Conservation (phyloP, 2,329 filamentous ascomycete species). For the Metarhizium guizhouense region DNA sequence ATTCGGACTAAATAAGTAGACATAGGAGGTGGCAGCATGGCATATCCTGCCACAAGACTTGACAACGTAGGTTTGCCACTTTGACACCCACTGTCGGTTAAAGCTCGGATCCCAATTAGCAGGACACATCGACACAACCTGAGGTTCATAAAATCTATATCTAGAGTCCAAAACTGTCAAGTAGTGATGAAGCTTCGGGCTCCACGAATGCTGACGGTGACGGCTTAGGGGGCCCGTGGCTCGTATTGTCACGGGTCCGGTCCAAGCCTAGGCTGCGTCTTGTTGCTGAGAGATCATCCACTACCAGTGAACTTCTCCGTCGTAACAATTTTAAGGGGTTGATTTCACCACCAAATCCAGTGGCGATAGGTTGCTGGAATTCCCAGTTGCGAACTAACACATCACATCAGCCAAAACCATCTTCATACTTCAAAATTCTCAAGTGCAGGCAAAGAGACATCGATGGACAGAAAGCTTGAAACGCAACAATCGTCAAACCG, state of each 20-base stretch:
- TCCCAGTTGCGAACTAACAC: constrained; percentile 66
- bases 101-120: not conserved
- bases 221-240: constrained; percentile 31
- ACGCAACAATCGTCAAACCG: not conserved
- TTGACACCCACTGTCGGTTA: not conserved
- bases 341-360: constrained; percentile 35
- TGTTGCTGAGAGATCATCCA: constrained; percentile 58
- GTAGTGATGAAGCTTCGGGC: constrained; percentile 77
- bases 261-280: constrained; percentile 29
- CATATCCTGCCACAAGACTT: not conserved
- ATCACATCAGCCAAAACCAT: not conserved
- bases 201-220: constrained; percentile 79
- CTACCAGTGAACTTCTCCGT: constrained; percentile 67
- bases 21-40: not conserved
- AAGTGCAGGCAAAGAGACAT: not conserved
- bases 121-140: not conserved
- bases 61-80: not conserved
- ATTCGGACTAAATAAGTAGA: not conserved
- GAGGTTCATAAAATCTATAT: not conserved
- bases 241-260: constrained; percentile 11
- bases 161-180: constrained; percentile 90
- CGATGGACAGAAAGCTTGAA: not conserved
- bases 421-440: not conserved
- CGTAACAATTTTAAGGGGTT: constrained; percentile 62
- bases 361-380: constrained; percentile 49